Percentiles rank a stretch among this genome's conserved stretches.
These are phyloP conservation scores for Starmerella stigmatis DNA, from an alignment of 805 yeast species.

Conservation along the genomic window DNA sequence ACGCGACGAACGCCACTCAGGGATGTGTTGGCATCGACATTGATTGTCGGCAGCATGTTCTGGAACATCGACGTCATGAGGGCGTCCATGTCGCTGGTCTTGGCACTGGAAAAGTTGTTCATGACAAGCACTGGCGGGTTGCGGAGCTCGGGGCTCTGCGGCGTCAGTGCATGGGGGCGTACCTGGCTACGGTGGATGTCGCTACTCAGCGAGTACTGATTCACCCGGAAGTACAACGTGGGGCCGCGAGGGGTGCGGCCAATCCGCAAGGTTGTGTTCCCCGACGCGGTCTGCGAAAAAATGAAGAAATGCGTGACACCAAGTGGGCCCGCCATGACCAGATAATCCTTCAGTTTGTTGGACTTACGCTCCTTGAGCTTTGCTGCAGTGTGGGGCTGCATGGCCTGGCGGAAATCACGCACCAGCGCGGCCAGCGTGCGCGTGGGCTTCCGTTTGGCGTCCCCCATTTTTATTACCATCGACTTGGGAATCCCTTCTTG, in stretches of 20 bases:
- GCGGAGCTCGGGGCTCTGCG: constrained; percentile 41
- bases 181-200: constrained; percentile 63
- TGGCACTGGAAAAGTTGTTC: constrained; percentile 72
- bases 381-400: constrained; percentile 96
- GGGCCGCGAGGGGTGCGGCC: constrained; percentile 93
- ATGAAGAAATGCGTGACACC: constrained; percentile 83
- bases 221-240: constrained; percentile 69
- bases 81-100: constrained; percentile 62
- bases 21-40: constrained; percentile 62
- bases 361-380: constrained; percentile 75
- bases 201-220: constrained; percentile 65
- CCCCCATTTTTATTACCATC: constrained; percentile 85
- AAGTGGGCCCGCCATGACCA: constrained; percentile 98
- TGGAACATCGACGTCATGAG: constrained; percentile 82
- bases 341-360: constrained; percentile 78
- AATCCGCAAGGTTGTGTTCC: constrained; percentile 70
- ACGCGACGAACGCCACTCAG: constrained; percentile 73
- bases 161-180: constrained; percentile 60
- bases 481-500: constrained; percentile 81
- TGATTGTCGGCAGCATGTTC: constrained; percentile 89
- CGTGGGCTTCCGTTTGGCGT: constrained; percentile 49
- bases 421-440: constrained; percentile 78
- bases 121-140: constrained; percentile 84
- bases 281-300: constrained; percentile 64
- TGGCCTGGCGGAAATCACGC: constrained; percentile 71